Evolutionary conservation across 495 filamentous ascomycete species (phyloP).

Genomic region (Annulohypoxylon stygium): DNA sequence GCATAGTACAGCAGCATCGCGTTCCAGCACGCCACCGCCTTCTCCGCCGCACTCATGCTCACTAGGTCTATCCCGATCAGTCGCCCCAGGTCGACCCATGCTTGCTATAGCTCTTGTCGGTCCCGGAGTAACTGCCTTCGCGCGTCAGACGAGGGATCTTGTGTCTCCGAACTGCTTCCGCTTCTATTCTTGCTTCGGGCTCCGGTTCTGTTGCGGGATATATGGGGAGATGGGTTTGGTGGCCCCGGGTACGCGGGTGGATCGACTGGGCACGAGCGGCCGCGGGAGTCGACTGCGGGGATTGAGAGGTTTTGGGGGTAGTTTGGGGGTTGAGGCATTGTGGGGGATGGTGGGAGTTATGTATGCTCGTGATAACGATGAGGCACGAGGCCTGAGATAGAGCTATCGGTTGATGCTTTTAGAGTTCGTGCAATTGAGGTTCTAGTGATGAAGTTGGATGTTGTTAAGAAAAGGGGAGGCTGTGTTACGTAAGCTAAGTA

Average conservation of each 20-base stretch:
- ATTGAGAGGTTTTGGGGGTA: neutral
- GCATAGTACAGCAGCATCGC: neutral
- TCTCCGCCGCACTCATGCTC: neutral
- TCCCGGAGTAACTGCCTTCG: neutral
- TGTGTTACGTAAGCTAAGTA: neutral
- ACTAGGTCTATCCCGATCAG: constrained; percentile 9
- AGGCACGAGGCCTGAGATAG: neutral
- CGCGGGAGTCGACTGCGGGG: neutral
- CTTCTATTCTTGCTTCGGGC: neutral
- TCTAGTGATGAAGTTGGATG: neutral
- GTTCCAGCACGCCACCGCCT: neutral
- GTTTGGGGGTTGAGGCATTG: neutral
- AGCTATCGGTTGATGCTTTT: neutral
- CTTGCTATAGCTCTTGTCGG: neutral
- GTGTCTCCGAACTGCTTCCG: neutral
- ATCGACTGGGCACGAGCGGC: neutral
- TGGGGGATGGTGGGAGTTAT: neutral
- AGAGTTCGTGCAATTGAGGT: neutral
- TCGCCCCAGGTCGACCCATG: constrained; percentile 4
- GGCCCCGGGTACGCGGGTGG: too few species aligned
- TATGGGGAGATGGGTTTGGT: neutral
- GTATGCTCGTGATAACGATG: neutral
- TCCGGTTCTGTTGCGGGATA: neutral
- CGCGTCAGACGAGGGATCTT: neutral
- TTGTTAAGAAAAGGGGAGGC: neutral